Evolutionary conservation across 2,329 filamentous ascomycete genomes (phyloP), one percentile per base, ranked within the genome.

Genomic region (Xylaria sp.): DNA sequence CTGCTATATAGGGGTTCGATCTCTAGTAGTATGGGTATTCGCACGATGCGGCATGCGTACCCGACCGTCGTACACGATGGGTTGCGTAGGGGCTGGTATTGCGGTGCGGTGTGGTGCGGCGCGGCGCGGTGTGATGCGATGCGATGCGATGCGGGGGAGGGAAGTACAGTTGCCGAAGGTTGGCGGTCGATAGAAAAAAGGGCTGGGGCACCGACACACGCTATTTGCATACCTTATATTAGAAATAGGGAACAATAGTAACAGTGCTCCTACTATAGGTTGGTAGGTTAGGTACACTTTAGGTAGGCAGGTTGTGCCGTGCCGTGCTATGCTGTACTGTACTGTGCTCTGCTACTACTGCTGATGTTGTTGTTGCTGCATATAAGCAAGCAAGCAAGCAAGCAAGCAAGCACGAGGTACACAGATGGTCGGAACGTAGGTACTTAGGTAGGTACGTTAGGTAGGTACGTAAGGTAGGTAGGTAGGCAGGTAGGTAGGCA

Each of bases 131-230:
- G 57, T 47, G 58, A 18, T 65, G 50, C 42, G 42, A 21, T 61
- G 48, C 35, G 54, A 54, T 58, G 60, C 42, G 68, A 60, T 66
- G 67, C 63, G 60, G 60, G 68, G 53, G 64, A 57, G 54, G 58
- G 68, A 59, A 25, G 55, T 40, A 50, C 47, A 64, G 61, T 29
- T 65, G 51, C 65, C 65, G 68, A 61, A 57, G 60, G n/a, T 35
- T 63, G 50, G 51, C 29, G 8, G 63, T 29, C 61, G 54, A 50
- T 40, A 29, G 37, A 44, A 18, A 18, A 44, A 18, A 42, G 13
- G 57, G 25, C 25, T 44, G 23, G 55, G 42, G 51, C 23, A 40
- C 47, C 21, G 48, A 55, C 37, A 21, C 21, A 58, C 63, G 32
- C 64, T 57, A 65, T 37, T 53, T 53, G 55, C n/a, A n/a, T n/a